These are phyloP conservation scores for Erysimum pusillum DNA, from an alignment of 441 rosid species.

Conservation along the genomic window DNA sequence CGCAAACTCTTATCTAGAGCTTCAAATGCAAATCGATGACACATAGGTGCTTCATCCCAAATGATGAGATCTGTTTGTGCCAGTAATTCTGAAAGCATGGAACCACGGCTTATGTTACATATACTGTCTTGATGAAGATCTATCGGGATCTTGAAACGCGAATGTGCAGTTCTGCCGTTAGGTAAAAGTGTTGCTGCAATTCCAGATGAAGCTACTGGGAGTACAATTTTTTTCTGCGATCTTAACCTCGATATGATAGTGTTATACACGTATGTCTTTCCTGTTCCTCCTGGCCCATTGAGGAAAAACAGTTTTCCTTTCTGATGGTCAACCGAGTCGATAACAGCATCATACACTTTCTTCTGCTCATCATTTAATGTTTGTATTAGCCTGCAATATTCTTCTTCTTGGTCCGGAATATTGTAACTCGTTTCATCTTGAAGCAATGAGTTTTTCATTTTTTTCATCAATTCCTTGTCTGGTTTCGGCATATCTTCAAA, in stretches of 20 bases:
- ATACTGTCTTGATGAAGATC: neutral
- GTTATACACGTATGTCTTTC: neutral
- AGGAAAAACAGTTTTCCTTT: neutral
- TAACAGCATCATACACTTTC: neutral
- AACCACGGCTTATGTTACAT: neutral
- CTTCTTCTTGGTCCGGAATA: neutral
- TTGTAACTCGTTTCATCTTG: neutral
- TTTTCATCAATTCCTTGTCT: neutral
- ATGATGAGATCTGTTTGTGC: neutral
- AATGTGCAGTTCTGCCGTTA: neutral
- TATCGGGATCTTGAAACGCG: neutral
- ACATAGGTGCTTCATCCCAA: slow-evolving; percentile 16
- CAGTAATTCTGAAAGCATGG: slow-evolving; percentile 20
- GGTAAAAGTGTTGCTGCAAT: neutral
- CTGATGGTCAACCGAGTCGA: neutral
- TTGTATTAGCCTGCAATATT: neutral
- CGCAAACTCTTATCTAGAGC: slow-evolving; percentile 1
- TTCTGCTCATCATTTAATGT: neutral
- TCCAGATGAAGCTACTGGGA: neutral
- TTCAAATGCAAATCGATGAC: neutral
- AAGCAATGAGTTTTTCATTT: neutral
- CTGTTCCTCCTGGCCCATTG: neutral
- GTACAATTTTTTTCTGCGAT: neutral
- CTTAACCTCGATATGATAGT: neutral
- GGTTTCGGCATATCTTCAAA: slow-evolving; percentile 14